phyloP scores from a whole-genome alignment of 2,329 filamentous ascomycete species.

The Didymella exigua region DNA sequence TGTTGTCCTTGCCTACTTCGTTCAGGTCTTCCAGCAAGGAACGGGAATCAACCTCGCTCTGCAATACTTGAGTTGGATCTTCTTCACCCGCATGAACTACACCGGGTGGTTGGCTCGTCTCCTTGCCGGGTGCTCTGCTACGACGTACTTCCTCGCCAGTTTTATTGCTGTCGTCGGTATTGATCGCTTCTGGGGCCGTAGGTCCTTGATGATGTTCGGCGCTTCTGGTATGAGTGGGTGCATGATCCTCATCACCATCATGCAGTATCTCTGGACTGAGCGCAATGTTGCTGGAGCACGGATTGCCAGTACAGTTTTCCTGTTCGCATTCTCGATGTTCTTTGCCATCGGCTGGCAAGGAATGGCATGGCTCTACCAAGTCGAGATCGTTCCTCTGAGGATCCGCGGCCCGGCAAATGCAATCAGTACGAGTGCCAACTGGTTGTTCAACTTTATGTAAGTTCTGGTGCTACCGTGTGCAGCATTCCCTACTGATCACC shows the following conservation, averaged over 20 bases:
- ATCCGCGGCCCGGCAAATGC: conserved; percentile 87
- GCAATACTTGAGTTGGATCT: conserved; percentile 56
- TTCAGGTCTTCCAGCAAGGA: conserved; percentile 54
- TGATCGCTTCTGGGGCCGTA: conserved; percentile 45
- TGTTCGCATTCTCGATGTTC: conserved; percentile 89
- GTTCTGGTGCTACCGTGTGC: conserved; percentile 48
- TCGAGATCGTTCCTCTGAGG: conserved; percentile 85
- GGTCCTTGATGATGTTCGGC: conserved; percentile 46
- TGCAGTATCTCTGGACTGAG: conserved; percentile 34
- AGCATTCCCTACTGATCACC: background rate
- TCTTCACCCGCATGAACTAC: conserved; percentile 57
- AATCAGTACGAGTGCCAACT: conserved; percentile 87
- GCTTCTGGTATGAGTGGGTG: conserved; percentile 43
- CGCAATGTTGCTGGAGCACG: conserved; percentile 29
- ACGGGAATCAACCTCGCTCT: conserved; percentile 41
- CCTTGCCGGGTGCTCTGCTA: conserved; percentile 47
- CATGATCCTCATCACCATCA: conserved; percentile 40
- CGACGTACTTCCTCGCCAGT: conserved; percentile 46
- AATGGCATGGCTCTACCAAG: conserved; percentile 66
- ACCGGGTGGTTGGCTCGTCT: conserved; percentile 51
- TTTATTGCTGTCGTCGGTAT: conserved; percentile 47
- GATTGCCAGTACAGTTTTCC: conserved; percentile 65
- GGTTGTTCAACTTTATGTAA: conserved; percentile 64
- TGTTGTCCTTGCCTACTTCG: conserved; percentile 49
- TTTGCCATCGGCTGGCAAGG: conserved; percentile 83